Evolutionary conservation across 805 yeast species (phyloP), one percentile per base, ranked within the genome.

Genomic region (Candida xyloterini): DNA sequence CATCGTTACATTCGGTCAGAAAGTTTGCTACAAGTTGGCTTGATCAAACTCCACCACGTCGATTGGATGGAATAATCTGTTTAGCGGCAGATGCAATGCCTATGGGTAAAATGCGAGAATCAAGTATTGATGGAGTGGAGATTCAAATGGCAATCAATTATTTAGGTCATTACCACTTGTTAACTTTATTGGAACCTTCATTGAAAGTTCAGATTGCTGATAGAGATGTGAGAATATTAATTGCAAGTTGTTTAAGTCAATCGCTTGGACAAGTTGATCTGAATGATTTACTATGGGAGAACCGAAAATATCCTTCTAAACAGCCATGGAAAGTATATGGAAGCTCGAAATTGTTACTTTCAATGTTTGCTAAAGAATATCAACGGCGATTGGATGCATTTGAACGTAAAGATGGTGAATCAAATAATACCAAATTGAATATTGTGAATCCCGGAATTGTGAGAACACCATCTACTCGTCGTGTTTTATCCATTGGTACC

Each of bases 21-120:
- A 79, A 80, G 56, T 93, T 93, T 67, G 97, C 96, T 21, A 90
- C 98, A 2, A 79, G 73, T 44, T 93, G 98, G 98, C 70, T 93
- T 43, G 95, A 93, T 60, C 89, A 85, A 55, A 67, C 79, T 23
- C 95, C 96, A 3, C 93, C 96, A 9, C 73, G 99, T 53, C 65
- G 99, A 40, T 68, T 93, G 31, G 99, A 93, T 62, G 95, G 95
- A 41, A 76, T 93, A 21, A 62, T 93, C 1, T 85, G 96, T 55
- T 79, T 89, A 64, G 96, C 97, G 2, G 90, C 86, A 7, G 90
- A 87, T 38, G 70, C 80, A 44, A 67, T 80, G 40, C 98, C 99
- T 0, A 70, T 77, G 32, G 81, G 84, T 15, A 62, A 65, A 40
- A 66, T 70, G n/a, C 75, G 96, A 41, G 76, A 74, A 44, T 70